Conservation (phyloP, 345 rosid species). For the Camelina laxa region DNA sequence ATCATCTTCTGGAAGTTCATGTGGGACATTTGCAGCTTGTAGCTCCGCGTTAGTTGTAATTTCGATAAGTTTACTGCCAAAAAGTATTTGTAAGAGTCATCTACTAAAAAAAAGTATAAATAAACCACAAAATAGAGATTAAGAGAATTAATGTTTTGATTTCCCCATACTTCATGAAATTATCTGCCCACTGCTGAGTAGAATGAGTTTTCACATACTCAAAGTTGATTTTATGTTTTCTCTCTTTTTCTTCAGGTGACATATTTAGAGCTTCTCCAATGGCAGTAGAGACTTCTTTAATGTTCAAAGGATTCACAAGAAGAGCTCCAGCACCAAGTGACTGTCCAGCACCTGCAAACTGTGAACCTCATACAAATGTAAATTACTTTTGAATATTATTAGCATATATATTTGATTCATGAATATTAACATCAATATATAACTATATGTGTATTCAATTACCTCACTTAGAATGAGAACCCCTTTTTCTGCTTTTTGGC, state of each 20-base stretch:
- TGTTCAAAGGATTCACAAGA: slow-evolving; percentile 97
- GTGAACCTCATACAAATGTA: slow-evolving; percentile 35
- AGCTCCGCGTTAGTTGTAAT: slow-evolving; percentile 77
- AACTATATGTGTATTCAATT: slow-evolving; percentile 27
- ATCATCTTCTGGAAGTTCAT: slow-evolving; percentile 64
- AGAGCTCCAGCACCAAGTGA: slow-evolving; percentile 98
- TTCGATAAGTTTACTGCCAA: slow-evolving; percentile 79
- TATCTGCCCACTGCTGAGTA: slow-evolving; percentile 98
- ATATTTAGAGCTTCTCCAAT: slow-evolving; percentile 79
- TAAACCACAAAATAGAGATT: neutral
- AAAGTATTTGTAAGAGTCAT: slow-evolving; percentile 2
- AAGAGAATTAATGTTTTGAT: slow-evolving; percentile 15
- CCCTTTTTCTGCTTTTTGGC: slow-evolving; percentile 91
- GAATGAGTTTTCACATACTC: slow-evolving; percentile 76
- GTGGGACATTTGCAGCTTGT: slow-evolving; percentile 71
- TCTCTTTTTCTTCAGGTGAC: slow-evolving; percentile 82
- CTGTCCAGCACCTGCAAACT: slow-evolving; percentile 99
- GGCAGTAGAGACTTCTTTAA: slow-evolving; percentile 89
- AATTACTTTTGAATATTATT: neutral
- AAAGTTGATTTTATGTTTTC: slow-evolving; percentile 78
- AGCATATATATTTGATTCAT: neutral
- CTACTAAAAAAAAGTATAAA: neutral
- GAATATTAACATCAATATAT: neutral
- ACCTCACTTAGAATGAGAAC: slow-evolving; percentile 99
- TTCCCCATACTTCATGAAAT: slow-evolving; percentile 76